phyloP scores from a whole-genome alignment of 768 basidiomycete genomes.

The Lentinula lateritia region DNA sequence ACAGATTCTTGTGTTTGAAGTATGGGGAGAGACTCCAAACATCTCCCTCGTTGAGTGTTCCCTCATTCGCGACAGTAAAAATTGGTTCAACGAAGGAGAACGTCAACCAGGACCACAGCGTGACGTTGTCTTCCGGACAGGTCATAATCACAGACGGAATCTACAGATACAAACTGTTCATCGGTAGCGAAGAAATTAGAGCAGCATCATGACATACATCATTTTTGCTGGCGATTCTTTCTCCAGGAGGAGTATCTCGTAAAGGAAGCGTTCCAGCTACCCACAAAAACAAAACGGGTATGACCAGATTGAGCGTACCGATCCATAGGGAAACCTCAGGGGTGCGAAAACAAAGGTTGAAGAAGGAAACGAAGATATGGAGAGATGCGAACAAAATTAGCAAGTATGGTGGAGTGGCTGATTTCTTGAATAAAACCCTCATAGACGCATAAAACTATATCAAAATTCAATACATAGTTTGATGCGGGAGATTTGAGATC shows the following conservation, averaged over 20 bases:
- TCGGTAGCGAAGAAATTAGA: not conserved
- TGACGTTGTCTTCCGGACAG: conserved; percentile 62
- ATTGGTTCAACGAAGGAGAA: conserved; percentile 65
- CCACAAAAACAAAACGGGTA: conserved; percentile 37
- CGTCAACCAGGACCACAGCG: conserved; percentile 59
- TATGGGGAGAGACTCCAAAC: conserved; percentile 66
- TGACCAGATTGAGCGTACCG: conserved; percentile 18
- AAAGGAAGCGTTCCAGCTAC: conserved; percentile 56
- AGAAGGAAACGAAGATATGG: conserved; percentile 29
- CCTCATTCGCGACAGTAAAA: conserved; percentile 41
- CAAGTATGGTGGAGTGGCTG: conserved; percentile 48
- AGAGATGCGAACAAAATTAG: conserved; percentile 36
- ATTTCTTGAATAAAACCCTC: conserved; percentile 32
- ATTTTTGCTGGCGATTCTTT: conserved; percentile 41
- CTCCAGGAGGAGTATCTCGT: conserved; percentile 33
- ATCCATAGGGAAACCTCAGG: conserved; percentile 12
- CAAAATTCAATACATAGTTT: conserved; percentile 1
- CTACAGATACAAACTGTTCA: conserved; percentile 22
- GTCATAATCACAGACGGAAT: conserved; percentile 42
- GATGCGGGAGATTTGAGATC: conserved; percentile 4
- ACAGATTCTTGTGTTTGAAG: conserved; percentile 63
- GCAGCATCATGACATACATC: conserved; percentile 33
- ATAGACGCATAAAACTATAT: conserved; percentile 40
- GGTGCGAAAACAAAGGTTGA: conserved; percentile 24
- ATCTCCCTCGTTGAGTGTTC: conserved; percentile 45